phyloP scores from a whole-genome alignment of 2,329 filamentous ascomycete species.

The Blastomyces parvus region DNA sequence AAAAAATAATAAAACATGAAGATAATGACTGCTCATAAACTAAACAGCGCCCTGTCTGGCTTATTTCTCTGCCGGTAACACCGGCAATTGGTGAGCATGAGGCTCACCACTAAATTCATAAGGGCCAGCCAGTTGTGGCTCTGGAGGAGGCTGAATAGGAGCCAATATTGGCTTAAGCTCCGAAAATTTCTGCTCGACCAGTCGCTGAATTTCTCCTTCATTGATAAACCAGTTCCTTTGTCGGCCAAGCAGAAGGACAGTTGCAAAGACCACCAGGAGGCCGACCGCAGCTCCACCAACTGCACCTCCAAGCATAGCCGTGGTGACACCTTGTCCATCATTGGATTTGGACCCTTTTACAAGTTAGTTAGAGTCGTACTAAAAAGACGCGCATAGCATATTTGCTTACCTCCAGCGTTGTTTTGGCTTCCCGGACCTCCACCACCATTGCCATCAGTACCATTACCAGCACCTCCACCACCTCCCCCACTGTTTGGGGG shows the following conservation, averaged over 20 bases:
- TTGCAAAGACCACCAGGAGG: constrained; percentile 10
- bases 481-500: background rate
- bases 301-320: constrained; percentile 11
- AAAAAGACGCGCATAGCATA: too few species aligned
- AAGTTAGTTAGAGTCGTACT: background rate
- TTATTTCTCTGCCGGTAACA: constrained; percentile 7
- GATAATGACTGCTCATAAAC: background rate
- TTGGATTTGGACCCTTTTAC: background rate
- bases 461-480: background rate
- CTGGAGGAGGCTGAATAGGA: background rate
- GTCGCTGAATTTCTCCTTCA: constrained; percentile 8
- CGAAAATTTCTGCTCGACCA: constrained; percentile 1
- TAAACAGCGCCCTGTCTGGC: background rate
- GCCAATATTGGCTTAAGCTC: background rate
- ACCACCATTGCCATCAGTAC: background rate
- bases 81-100: constrained; percentile 11
- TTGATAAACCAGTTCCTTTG: constrained; percentile 12
- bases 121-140: background rate
- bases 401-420: background rate
- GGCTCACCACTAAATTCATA: constrained; percentile 6
- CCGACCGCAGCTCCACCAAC: constrained; percentile 12
- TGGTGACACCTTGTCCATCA: constrained; percentile 5
- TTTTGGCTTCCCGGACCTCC: background rate
- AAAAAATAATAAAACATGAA: background rate
- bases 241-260: constrained; percentile 11